These are phyloP conservation scores for Solanum tacnaense DNA, from an alignment of 257 asterid genomes.

Conservation along the genomic window DNA sequence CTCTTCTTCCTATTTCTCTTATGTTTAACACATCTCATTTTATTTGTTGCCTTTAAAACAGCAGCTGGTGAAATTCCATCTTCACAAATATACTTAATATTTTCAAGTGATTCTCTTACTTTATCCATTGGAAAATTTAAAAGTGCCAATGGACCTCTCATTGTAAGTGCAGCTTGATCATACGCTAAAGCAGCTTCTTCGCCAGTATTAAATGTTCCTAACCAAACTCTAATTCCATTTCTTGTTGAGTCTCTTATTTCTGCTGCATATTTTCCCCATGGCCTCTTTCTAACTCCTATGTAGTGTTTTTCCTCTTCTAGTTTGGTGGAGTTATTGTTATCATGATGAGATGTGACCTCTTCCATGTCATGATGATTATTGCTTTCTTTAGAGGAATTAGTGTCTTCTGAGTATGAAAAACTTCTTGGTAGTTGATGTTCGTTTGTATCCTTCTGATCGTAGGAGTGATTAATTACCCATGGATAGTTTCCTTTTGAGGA, in stretches of 20 bases:
- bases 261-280: conserved; percentile 37
- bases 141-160: conserved; percentile 15
- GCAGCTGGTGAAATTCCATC: conserved; percentile 25
- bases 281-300: conserved; percentile 16
- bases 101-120: conserved; percentile 16
- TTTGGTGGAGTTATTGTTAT: background rate
- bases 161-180: conserved; percentile 30
- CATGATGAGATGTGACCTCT: background rate
- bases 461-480: no score
- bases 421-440: background rate
- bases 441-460: no score
- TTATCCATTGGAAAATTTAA: conserved; percentile 16
- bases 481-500: background rate
- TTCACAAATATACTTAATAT: conserved; percentile 1
- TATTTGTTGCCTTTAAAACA: conserved; percentile 17
- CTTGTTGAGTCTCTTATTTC: conserved; percentile 38
- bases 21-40: conserved; percentile 7
- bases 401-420: background rate
- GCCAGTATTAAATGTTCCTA: conserved; percentile 21
- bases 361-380: background rate
- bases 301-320: conserved; percentile 5
- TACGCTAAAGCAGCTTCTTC: conserved; percentile 33
- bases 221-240: conserved; percentile 32
- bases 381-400: background rate
- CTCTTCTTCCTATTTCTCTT: background rate